Evolutionary conservation across 192 early-diverging fungal species (phyloP).

Genomic region (Coemansia sp.): DNA sequence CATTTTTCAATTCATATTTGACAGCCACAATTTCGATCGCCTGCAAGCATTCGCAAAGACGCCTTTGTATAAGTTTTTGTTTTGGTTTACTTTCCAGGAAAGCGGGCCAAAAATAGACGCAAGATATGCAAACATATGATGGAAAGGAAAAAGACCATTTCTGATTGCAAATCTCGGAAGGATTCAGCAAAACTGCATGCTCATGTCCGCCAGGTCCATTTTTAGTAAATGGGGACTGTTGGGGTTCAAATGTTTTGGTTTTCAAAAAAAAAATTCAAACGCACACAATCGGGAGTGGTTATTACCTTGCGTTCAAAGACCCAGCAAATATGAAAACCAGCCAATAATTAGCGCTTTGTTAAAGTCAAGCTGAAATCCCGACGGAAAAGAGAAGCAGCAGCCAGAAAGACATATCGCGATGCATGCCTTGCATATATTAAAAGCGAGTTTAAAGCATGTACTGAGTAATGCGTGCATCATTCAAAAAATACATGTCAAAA

Average conservation of each 20-base stretch:
- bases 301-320: not conserved
- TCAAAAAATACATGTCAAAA: too few species aligned
- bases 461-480: too few species aligned
- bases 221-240: too few species aligned
- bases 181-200: too few species aligned
- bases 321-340: not conserved
- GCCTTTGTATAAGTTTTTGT: too few species aligned
- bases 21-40: not conserved
- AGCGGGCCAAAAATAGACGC: not conserved
- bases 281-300: not conserved
- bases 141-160: too few species aligned
- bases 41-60: not conserved
- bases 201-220: too few species aligned
- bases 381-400: constrained; percentile 1
- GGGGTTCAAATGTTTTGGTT: constrained; percentile 4
- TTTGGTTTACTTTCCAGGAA: constrained; percentile 2
- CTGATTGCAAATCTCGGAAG: too few species aligned
- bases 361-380: not conserved
- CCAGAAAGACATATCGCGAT: not conserved
- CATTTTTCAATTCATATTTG: not conserved
- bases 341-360: not conserved
- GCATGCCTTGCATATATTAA: not conserved
- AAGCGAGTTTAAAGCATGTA: too few species aligned
- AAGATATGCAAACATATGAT: too few species aligned
- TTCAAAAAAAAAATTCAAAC: not conserved